Evolutionary conservation across 257 asterid species (phyloP).

Genomic region (Paraleonurus japonicus): DNA sequence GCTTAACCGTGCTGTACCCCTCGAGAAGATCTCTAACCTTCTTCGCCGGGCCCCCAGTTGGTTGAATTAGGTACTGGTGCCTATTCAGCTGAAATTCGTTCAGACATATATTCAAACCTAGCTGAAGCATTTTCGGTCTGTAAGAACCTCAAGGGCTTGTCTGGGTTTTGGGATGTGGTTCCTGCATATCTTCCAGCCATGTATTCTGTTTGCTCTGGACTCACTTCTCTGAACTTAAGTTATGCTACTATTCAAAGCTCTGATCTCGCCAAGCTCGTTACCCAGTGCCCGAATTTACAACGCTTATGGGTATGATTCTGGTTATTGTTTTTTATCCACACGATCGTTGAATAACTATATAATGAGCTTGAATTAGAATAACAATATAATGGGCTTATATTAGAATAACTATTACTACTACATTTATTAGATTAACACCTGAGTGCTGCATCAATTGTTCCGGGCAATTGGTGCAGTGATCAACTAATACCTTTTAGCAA

Average conservation of each 20-base stretch:
- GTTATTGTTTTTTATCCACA: background rate
- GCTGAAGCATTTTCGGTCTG: conserved; percentile 69
- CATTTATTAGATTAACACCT: too few relatives aligned
- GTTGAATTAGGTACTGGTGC: conserved; percentile 69
- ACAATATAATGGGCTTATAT: background rate
- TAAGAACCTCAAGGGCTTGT: conserved; percentile 69
- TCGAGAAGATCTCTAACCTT: conserved; percentile 61
- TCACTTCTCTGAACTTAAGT: conserved; percentile 82
- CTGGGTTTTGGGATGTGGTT: conserved; percentile 91
- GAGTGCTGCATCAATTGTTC: too few relatives aligned
- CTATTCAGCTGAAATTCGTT: conserved; percentile 54
- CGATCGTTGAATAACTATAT: background rate
- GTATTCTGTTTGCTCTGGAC: conserved; percentile 56
- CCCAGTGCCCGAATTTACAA: conserved; percentile 74
- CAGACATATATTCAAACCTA: conserved; percentile 52
- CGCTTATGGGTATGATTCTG: conserved; percentile 69
- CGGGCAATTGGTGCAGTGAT: too few relatives aligned
- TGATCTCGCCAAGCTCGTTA: conserved; percentile 66
- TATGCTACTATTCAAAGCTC: conserved; percentile 66
- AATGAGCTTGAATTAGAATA: background rate
- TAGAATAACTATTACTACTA: background rate
- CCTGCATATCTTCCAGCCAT: conserved; percentile 89
- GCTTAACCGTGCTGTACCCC: conserved; percentile 68
- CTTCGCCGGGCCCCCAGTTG: conserved; percentile 56
- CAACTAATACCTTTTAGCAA: too few relatives aligned